A percentile compares a stretch with the other conserved stretches of the same genome.
Evolutionary conservation across 331 rosid species (phyloP).

Genomic region (Pyracantha coccinea): DNA sequence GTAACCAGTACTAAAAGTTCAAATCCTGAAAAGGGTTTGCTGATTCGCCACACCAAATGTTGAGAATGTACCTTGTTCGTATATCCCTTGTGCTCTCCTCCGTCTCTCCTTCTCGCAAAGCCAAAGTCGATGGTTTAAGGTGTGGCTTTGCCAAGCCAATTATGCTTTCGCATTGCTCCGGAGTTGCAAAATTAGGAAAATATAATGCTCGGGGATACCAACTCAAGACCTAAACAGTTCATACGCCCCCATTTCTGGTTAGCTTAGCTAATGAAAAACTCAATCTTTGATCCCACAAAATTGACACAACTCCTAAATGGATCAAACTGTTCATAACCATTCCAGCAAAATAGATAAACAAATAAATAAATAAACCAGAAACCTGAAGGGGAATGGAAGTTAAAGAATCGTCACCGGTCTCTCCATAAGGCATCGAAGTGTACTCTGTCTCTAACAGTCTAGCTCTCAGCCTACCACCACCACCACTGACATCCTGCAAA

Average conservation of each 20-base stretch:
- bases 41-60: neutral
- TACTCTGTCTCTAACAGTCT: slow-evolving; percentile 41
- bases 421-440: slow-evolving; percentile 41
- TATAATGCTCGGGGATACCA: slow-evolving; percentile 77
- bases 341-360: neutral
- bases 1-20: neutral
- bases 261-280: neutral
- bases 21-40: neutral
- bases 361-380: neutral
- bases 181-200: slow-evolving; percentile 83
- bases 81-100: slow-evolving; percentile 45
- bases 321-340: neutral
- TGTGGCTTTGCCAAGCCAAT: slow-evolving; percentile 38
- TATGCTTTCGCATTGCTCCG: slow-evolving; percentile 63
- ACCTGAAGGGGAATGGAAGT: slow-evolving; percentile 91
- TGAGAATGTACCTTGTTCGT: slow-evolving; percentile 65
- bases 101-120: slow-evolving; percentile 72
- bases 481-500: slow-evolving; percentile 33
- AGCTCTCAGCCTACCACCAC: slow-evolving; percentile 22
- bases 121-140: slow-evolving; percentile 58
- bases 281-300: neutral
- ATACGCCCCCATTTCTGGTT: slow-evolving; percentile 1
- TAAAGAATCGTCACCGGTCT: slow-evolving; percentile 62
- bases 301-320: neutral
- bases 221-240: slow-evolving; percentile 57